These are phyloP conservation scores for Penicillium salamii DNA, from an alignment of 495 filamentous ascomycete genomes.

Conservation along the genomic window DNA sequence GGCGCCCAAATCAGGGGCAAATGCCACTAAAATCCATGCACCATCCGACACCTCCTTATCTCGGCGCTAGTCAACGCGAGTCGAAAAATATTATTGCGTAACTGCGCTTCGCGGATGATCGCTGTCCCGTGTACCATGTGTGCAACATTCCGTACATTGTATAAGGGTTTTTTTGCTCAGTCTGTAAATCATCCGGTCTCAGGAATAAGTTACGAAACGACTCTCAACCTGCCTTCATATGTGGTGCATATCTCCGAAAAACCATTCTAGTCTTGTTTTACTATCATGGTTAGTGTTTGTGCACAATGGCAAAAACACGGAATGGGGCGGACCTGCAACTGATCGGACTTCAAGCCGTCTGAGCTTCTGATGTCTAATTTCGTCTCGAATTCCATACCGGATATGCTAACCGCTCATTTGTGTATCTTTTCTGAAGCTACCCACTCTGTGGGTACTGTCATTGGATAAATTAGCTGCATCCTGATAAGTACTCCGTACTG, in stretches of 20 bases:
- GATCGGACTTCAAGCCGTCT: constrained; percentile 20
- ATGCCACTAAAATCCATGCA: not conserved
- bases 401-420: not conserved
- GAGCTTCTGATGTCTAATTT: not conserved
- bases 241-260: constrained; percentile 20
- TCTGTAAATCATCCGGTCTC: no score
- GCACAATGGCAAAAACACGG: constrained; percentile 25
- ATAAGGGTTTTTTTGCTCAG: not conserved
- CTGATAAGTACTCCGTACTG: not conserved
- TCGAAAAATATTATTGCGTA: constrained; percentile 20
- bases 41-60: not conserved
- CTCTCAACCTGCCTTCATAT: not conserved
- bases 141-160: not conserved
- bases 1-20: not conserved
- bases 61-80: no score
- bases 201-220: constrained; percentile 7
- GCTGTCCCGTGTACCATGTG: constrained; percentile 3
- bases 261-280: constrained; percentile 8
- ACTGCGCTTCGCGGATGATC: constrained; percentile 25
- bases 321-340: not conserved
- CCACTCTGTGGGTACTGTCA: not conserved
- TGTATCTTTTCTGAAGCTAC: not conserved
- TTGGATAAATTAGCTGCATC: not conserved
- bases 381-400: not conserved
- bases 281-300: constrained; percentile 17